Conservation (phyloP, 1,284 basidiomycete species). For the Ceratobasidium theobromae region DNA sequence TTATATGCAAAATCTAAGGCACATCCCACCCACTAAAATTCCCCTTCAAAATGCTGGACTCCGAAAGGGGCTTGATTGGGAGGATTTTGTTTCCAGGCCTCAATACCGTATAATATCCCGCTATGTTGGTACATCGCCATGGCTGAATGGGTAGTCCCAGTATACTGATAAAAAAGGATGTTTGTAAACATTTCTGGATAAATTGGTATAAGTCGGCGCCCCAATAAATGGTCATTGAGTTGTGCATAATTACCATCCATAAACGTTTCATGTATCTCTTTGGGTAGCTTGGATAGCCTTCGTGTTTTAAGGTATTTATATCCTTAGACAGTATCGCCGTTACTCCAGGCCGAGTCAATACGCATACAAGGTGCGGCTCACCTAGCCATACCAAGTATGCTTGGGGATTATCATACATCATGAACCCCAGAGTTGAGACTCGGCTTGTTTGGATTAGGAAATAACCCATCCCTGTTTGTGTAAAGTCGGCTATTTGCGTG, state of each 20-base stretch:
- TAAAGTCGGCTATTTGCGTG: slow-evolving; percentile 1
- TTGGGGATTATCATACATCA: slow-evolving; percentile 9
- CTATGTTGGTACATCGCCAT: slow-evolving; percentile 24
- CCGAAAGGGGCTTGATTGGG: neutral
- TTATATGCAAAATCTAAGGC: neutral
- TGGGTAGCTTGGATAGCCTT: neutral
- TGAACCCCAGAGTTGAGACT: slow-evolving; percentile 5
- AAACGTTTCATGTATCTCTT: neutral
- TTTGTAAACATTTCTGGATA: neutral
- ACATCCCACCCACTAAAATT: neutral
- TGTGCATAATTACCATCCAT: neutral
- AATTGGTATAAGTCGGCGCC: neutral
- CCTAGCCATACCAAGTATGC: neutral
- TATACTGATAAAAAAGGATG: slow-evolving; percentile 10
- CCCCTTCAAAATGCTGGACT: slow-evolving; percentile 7
- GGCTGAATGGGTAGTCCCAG: neutral
- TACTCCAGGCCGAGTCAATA: no score
- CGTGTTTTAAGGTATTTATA: neutral
- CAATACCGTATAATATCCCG: neutral
- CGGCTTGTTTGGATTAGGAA: neutral
- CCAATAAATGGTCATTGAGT: neutral
- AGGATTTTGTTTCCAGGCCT: neutral
- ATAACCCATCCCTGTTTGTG: neutral
- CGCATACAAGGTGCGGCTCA: neutral
- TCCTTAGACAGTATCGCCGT: no score